phyloP scores from a whole-genome alignment of 2,329 filamentous ascomycete genomes.

The Penicillium sp. region DNA sequence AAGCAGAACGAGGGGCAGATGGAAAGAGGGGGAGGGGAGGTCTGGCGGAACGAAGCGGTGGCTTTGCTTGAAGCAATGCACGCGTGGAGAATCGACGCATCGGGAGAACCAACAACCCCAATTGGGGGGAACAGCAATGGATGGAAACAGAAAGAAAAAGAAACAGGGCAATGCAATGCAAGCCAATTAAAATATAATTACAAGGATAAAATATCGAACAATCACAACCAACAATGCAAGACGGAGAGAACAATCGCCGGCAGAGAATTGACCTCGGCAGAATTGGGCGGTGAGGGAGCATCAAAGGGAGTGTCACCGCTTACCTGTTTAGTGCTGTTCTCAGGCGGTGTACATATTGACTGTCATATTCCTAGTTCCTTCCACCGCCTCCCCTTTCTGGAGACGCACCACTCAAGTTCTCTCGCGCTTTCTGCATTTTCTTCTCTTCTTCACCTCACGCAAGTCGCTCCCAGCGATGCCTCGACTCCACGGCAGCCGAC shows the following conservation, averaged over 20 bases:
- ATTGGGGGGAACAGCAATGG: conserved; percentile 8
- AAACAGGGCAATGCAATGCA: conserved; percentile 11
- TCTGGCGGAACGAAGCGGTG: conserved; percentile 38
- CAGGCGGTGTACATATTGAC: no score
- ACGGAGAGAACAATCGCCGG: conserved; percentile 20
- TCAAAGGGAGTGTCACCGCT: no score
- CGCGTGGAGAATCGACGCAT: conserved; percentile 44
- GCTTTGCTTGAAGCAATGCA: conserved; percentile 40
- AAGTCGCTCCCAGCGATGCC: conserved; percentile 37
- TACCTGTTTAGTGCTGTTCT: no score
- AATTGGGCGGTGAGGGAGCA: conserved; percentile 26
- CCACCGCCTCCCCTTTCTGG: conserved; percentile 10
- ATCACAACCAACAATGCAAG: conserved; percentile 14
- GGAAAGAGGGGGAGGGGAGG: conserved; percentile 32
- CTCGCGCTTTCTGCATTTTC: conserved; percentile 21
- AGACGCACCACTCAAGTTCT: neutral
- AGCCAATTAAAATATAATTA: conserved; percentile 14
- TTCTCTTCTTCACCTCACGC: conserved; percentile 32
- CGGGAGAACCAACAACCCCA: conserved; percentile 15
- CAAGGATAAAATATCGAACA: conserved; percentile 17
- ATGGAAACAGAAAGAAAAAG: conserved; percentile 7
- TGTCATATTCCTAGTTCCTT: no score
- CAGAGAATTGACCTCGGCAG: conserved; percentile 23
- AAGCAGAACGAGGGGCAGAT: conserved; percentile 29
- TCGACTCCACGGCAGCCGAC: conserved; percentile 30